phyloP scores from a whole-genome alignment of 2,329 filamentous ascomycete species.

The Fusarium armeniacum region DNA sequence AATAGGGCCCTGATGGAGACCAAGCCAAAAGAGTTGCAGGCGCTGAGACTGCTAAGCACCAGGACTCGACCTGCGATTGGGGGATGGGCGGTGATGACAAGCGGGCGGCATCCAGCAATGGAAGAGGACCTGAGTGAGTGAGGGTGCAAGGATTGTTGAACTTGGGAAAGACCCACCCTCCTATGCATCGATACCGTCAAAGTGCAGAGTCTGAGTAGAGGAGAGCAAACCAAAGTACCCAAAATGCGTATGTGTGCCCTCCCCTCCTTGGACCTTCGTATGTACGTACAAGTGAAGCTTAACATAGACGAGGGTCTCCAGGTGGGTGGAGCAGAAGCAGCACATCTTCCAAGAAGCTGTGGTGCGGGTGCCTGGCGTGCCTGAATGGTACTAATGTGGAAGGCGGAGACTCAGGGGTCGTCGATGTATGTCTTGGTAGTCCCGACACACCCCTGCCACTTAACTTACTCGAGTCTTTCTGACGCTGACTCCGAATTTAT shows the following conservation, averaged over 20 bases:
- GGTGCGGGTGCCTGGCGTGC: constrained; percentile 6
- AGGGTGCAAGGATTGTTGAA: constrained; percentile 39
- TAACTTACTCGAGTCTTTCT: constrained; percentile 11
- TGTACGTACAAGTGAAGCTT: constrained; percentile 39
- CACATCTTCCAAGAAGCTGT: constrained; percentile 19
- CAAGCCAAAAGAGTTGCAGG: constrained; percentile 37
- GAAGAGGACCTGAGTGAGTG: constrained; percentile 24
- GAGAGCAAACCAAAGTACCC: constrained; percentile 28
- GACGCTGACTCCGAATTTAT: constrained; percentile 20
- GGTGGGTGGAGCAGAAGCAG: constrained; percentile 32
- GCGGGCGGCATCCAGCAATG: constrained; percentile 42
- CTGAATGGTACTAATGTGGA: constrained; percentile 8
- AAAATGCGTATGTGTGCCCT: constrained; percentile 18
- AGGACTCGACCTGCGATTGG: constrained; percentile 46
- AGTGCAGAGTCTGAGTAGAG: constrained; percentile 33
- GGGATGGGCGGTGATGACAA: constrained; percentile 44
- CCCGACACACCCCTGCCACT: constrained; percentile 33
- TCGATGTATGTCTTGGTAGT: constrained; percentile 41
- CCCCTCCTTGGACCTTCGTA: not conserved
- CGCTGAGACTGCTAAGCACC: constrained; percentile 40
- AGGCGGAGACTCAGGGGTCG: constrained; percentile 39
- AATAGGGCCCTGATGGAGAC: constrained; percentile 42
- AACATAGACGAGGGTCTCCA: constrained; percentile 40
- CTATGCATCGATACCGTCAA: constrained; percentile 30
- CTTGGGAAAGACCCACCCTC: constrained; percentile 39